These are phyloP conservation scores for Allium sativum DNA, from an alignment of 106 monocot genomes.

Conservation along the genomic window DNA sequence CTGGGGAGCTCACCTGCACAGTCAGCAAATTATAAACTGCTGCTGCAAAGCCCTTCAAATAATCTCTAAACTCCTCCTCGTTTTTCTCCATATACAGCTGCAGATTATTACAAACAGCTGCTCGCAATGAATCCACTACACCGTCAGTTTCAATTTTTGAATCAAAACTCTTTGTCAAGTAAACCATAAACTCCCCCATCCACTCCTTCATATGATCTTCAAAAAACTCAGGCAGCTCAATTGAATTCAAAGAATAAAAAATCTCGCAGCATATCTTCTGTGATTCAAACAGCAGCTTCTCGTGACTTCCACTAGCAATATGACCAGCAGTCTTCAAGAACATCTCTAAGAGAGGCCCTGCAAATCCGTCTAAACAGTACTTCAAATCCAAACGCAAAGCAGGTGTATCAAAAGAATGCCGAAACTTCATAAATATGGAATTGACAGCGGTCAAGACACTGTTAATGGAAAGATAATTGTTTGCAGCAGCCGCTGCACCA, in stretches of 20 bases:
- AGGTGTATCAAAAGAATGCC: conserved; percentile 33
- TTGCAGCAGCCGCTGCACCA: conserved; percentile 15
- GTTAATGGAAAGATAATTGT: conserved; percentile 43
- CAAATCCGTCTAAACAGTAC: conserved; percentile 85
- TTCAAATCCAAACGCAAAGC: conserved; percentile 74
- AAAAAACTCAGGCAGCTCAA: conserved; percentile 94
- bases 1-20: conserved; percentile 13
- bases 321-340: conserved; percentile 47
- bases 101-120: conserved; percentile 82
- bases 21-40: conserved; percentile 70
- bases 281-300: conserved; percentile 52
- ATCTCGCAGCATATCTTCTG: conserved; percentile 91
- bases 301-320: conserved; percentile 23
- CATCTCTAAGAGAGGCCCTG: conserved; percentile 71
- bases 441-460: conserved; percentile 61
- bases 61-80: conserved; percentile 88
- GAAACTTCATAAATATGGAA: conserved; percentile 80
- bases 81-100: conserved; percentile 97
- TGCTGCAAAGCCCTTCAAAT: conserved; percentile 61
- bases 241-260: conserved; percentile 79
- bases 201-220: conserved; percentile 98
- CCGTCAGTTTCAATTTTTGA: conserved; percentile 54
- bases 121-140: conserved; percentile 50
- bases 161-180: conserved; percentile 45
- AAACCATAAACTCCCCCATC: conserved; percentile 71